phyloP scores from a whole-genome alignment of 495 filamentous ascomycete species.

The Penicillium goetzii region DNA sequence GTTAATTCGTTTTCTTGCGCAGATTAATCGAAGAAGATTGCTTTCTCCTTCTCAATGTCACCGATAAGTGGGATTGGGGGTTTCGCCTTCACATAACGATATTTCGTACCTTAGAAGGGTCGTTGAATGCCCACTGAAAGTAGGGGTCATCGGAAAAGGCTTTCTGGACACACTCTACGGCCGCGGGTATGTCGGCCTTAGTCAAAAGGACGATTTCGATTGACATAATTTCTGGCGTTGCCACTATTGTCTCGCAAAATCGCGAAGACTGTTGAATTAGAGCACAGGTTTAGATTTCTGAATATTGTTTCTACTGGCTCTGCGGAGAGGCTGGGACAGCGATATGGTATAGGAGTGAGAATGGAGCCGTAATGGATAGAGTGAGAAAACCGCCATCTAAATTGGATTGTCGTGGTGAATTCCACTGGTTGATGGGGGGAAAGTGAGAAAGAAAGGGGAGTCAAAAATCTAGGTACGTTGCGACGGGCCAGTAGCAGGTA shows the following conservation, averaged over 20 bases:
- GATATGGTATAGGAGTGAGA: constrained; percentile 46
- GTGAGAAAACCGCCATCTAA: constrained; percentile 46
- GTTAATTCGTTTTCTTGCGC: constrained; percentile 9
- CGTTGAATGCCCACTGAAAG: constrained; percentile 62
- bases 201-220: constrained; percentile 59
- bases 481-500: constrained; percentile 4
- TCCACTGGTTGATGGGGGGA: constrained; percentile 23
- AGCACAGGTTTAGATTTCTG: constrained; percentile 28
- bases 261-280: constrained; percentile 18
- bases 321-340: constrained; percentile 41
- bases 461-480: constrained; percentile 3
- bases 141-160: constrained; percentile 70
- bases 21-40: background rate
- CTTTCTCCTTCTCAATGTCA: background rate
- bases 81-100: constrained; percentile 7
- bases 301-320: constrained; percentile 41
- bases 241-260: constrained; percentile 28
- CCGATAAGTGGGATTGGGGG: background rate
- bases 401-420: constrained; percentile 27
- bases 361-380: constrained; percentile 40
- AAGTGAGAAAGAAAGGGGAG: constrained; percentile 7
- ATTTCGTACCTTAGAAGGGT: constrained; percentile 53
- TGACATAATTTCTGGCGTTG: constrained; percentile 47
- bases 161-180: constrained; percentile 59
- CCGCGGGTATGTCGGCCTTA: constrained; percentile 62